Conservation (phyloP, 495 filamentous ascomycete species). For the Entonaema liquescens region DNA sequence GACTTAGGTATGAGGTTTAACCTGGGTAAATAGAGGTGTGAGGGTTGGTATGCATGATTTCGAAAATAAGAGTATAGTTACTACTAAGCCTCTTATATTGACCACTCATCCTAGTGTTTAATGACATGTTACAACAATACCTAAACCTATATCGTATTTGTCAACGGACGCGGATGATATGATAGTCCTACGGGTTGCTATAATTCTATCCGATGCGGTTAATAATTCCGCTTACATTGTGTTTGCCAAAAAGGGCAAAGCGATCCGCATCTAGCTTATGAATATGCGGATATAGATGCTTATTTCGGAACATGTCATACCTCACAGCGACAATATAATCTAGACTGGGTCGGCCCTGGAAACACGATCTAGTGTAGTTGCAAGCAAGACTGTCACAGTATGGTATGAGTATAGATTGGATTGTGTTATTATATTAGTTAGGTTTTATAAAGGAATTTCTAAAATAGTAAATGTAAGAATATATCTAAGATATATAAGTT, state of each 20-base stretch:
- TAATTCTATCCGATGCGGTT: not conserved
- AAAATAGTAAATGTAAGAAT: too few species aligned
- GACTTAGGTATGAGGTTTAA: not conserved
- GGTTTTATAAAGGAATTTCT: too few species aligned
- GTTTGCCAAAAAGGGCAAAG: conserved; percentile 5
- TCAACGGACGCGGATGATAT: not conserved
- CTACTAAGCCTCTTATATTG: not conserved
- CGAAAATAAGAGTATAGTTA: not conserved
- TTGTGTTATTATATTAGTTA: too few species aligned
- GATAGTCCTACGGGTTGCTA: not conserved
- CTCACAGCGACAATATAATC: not conserved
- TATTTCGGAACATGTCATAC: not conserved
- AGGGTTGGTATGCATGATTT: not conserved
- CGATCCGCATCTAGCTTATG: conserved; percentile 33
- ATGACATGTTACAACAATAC: not conserved
- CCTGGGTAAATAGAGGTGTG: not conserved
- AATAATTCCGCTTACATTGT: not conserved
- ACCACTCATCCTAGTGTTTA: not conserved
- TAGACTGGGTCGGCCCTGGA: not conserved
- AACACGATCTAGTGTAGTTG: not conserved
- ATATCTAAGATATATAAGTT: too few species aligned
- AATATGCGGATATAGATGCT: conserved; percentile 14
- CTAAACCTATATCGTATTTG: not conserved
- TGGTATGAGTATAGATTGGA: too few species aligned
- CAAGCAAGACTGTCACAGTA: too few species aligned